Evolutionary conservation across 1,284 basidiomycete genomes (phyloP), one percentile per base, ranked within the genome.

Genomic region (Rhodofomes roseus): DNA sequence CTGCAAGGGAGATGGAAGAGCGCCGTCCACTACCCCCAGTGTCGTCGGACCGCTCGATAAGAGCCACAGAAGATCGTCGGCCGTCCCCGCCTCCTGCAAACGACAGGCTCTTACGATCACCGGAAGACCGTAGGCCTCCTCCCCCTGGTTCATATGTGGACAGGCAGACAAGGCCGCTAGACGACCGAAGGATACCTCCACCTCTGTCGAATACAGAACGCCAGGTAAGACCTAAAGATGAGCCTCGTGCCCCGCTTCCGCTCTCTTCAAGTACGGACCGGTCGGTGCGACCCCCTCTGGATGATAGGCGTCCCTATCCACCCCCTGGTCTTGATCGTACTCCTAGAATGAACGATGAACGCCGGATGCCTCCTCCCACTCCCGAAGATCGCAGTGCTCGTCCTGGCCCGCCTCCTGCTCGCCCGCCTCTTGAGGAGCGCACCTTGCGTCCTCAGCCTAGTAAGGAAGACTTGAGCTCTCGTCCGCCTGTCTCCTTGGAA

Each of bases 401-500:
- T 58, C 50, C 48, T 56, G 61, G 55, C n/a, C 53, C 62, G 54
- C 60, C 59, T 22, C 60, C 61, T 57, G 12, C 36, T 46, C 58
- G 58, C 16, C 60, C 62, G 44, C 63, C 61, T 39, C 60, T 60
- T 14, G 68, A 71, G 27, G 64, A 69, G n/a, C 68, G 66, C 29
- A 39, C 37, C 27, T 41, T 64, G 22, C 61, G 64, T 39, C 41
- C 61, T 54, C 56, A 43, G 52, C 56, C 63, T 23, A 63, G 52
- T 29, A 56, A 59, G 50, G 67, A 68, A 43, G 64, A 68, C 20
- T 51, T 63, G 20, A 60, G 29, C 48, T 14, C 62, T 46, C 67
- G 65, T 22, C 58, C 65, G 18, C 56, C 62, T 31, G 56, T 64
- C 2, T 62, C 70, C 25, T 58, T 72, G 14, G 73, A 73, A 60